Evolutionary conservation across 2,329 filamentous ascomycete genomes (phyloP).

Genomic region (Cladosporium sp.): DNA sequence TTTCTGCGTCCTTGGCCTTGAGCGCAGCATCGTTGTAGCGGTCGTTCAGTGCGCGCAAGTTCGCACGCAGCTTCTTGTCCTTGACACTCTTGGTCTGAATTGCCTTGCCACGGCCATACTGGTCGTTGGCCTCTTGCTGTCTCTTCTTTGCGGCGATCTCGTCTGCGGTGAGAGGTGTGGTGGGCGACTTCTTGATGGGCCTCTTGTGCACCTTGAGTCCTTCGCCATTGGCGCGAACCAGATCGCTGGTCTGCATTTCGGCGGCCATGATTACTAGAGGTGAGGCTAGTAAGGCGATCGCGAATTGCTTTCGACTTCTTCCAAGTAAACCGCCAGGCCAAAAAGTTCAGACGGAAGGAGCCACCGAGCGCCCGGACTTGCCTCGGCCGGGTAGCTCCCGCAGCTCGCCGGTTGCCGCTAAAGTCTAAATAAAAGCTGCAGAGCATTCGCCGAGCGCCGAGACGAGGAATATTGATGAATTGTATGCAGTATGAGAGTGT

Average conservation of each 20-base stretch:
- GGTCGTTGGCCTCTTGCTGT: constrained; percentile 39
- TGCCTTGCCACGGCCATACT: constrained; percentile 82
- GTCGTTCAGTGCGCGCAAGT: constrained; percentile 73
- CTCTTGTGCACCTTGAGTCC: constrained; percentile 29
- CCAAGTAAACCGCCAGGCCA: neutral
- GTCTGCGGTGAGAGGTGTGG: constrained; percentile 36
- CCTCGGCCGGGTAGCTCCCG: neutral
- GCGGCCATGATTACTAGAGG: constrained; percentile 15
- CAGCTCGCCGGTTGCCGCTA: neutral
- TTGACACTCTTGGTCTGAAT: constrained; percentile 73
- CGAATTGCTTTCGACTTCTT: constrained; percentile 7
- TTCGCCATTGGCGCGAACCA: constrained; percentile 32
- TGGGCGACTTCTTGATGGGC: constrained; percentile 31
- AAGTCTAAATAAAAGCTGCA: neutral
- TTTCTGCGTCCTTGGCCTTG: constrained; percentile 92
- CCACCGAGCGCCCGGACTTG: neutral
- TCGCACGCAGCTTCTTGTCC: constrained; percentile 87
- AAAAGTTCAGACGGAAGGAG: constrained; percentile 13
- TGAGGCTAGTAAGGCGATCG: neutral
- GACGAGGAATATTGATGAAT: neutral
- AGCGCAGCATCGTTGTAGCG: constrained; percentile 81
- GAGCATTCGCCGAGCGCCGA: neutral
- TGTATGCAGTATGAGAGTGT: neutral
- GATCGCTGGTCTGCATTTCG: constrained; percentile 31
- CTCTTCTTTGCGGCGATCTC: constrained; percentile 38